These are phyloP conservation scores for Suillus subaureus DNA, from an alignment of 768 basidiomycete genomes.

Conservation along the genomic window DNA sequence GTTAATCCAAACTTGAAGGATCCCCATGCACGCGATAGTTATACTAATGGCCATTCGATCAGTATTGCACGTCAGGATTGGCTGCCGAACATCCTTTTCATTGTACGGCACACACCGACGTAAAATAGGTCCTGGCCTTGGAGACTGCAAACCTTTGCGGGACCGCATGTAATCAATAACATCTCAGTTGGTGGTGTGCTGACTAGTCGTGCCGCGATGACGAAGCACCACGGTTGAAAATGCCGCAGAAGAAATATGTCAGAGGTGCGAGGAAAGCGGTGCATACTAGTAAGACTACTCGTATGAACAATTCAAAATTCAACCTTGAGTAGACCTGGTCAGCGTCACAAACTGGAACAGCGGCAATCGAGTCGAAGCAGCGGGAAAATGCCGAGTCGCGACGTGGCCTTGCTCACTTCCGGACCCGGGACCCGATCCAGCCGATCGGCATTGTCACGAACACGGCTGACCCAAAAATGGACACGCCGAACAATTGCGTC, in stretches of 20 bases:
- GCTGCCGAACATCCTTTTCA: too few species aligned
- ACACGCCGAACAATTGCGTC: background rate
- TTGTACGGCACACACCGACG: background rate
- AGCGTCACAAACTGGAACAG: too few species aligned
- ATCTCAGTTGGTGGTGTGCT: background rate
- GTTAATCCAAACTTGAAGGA: background rate
- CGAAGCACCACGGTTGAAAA: background rate
- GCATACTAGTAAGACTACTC: background rate
- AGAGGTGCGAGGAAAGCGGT: background rate
- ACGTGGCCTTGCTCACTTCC: too few species aligned
- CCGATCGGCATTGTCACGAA: conserved; percentile 7
- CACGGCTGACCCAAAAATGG: background rate
- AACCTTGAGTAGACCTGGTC: too few species aligned
- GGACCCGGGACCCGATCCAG: too few species aligned
- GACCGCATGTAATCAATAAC: too few species aligned
- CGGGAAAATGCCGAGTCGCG: too few species aligned
- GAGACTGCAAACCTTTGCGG: background rate
- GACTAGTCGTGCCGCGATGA: background rate
- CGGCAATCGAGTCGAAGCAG: too few species aligned
- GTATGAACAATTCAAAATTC: too few species aligned
- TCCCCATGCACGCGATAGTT: too few species aligned
- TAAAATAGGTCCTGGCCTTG: background rate
- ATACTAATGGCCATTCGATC: background rate
- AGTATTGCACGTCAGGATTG: background rate
- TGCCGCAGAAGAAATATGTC: too few species aligned